phyloP scores from a whole-genome alignment of 805 yeast genomes.

The Metschnikowia lachancei region DNA sequence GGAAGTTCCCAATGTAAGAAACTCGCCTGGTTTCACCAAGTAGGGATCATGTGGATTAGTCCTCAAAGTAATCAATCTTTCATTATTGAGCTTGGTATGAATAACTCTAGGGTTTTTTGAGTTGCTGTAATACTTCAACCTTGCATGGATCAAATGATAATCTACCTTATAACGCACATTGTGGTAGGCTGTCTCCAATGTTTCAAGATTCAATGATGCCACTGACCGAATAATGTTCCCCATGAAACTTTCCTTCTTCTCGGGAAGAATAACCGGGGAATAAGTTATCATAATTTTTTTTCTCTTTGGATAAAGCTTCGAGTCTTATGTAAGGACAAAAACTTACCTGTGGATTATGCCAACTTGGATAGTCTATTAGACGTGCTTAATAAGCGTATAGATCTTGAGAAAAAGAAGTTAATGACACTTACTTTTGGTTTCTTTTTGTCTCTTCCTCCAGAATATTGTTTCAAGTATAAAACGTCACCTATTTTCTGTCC shows the following conservation, averaged over 20 bases:
- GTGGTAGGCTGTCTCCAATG: constrained; percentile 19
- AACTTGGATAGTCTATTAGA: too few species aligned
- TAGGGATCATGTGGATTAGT: constrained; percentile 35
- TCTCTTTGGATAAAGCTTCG: too few species aligned
- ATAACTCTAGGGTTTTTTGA: constrained; percentile 37
- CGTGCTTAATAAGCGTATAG: neutral
- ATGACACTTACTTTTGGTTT: neutral
- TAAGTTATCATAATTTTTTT: constrained; percentile 1
- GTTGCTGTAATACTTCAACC: constrained; percentile 39
- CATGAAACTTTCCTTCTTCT: constrained; percentile 9
- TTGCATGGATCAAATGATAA: constrained; percentile 33
- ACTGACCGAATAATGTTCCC: constrained; percentile 13
- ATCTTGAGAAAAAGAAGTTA: neutral
- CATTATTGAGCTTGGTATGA: constrained; percentile 33
- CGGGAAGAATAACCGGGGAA: constrained; percentile 6
- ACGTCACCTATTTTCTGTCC: too few species aligned
- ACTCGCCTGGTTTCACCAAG: constrained; percentile 31
- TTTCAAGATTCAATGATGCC: constrained; percentile 12
- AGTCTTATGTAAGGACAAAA: too few species aligned
- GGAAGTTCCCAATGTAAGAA: constrained; percentile 22
- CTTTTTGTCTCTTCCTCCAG: neutral
- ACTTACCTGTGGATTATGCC: neutral
- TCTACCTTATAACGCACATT: constrained; percentile 33
- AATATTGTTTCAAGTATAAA: too few species aligned
- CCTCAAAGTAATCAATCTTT: constrained; percentile 38